Conservation (phyloP, 1,284 basidiomycete genomes). For the Sporisorium exsertum region DNA sequence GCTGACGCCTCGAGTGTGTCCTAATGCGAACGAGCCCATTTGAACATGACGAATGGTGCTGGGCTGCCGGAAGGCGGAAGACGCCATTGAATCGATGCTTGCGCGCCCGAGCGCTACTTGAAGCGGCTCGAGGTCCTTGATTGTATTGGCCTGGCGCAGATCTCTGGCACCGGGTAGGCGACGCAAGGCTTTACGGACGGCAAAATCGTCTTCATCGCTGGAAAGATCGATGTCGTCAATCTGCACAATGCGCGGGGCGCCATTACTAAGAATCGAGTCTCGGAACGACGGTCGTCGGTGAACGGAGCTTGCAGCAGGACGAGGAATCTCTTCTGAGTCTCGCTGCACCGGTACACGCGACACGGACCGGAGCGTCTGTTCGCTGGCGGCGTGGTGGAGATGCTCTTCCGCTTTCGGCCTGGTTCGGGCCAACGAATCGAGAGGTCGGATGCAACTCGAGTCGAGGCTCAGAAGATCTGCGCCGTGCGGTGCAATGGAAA, state of each 20-base stretch:
- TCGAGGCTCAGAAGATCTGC: conserved; percentile 25
- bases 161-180: conserved; percentile 63
- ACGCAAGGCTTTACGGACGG: conserved; percentile 58
- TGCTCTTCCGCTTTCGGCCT: conserved; percentile 23
- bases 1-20: conserved; percentile 33
- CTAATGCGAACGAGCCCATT: conserved; percentile 27
- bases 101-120: conserved; percentile 23
- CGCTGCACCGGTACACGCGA: conserved; percentile 17
- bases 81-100: conserved; percentile 56
- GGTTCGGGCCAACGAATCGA: conserved; percentile 7
- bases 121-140: conserved; percentile 49
- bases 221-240: conserved; percentile 66
- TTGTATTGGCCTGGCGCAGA: conserved; percentile 58
- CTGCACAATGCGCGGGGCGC: conserved; percentile 60
- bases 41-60: conserved; percentile 18
- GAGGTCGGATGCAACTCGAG: conserved; percentile 16
- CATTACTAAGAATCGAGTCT: conserved; percentile 32
- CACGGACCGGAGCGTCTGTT: conserved; percentile 57
- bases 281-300: conserved; percentile 21
- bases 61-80: conserved; percentile 33
- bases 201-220: conserved; percentile 66
- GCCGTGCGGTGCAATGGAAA: conserved; percentile 1
- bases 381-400: conserved; percentile 56
- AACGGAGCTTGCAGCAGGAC: conserved; percentile 6
- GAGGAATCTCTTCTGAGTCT: not conserved